These are phyloP conservation scores for Calonectria hawksworthii DNA, from an alignment of 2,329 filamentous ascomycete species.

Conservation along the genomic window DNA sequence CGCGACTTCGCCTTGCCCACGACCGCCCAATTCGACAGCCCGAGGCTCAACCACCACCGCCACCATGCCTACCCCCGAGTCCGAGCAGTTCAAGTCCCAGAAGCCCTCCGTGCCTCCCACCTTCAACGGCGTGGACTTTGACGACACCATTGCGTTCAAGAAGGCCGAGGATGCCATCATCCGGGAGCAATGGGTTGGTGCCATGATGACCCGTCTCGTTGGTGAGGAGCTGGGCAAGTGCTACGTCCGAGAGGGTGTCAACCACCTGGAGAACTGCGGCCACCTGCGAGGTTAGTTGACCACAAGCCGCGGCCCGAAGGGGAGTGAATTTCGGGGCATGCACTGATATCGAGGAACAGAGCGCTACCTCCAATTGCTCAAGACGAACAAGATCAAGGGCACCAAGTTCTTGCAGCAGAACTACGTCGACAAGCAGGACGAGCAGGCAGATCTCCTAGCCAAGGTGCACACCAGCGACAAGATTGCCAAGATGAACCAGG, in stretches of 20 bases:
- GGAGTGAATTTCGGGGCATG: conserved; percentile 14
- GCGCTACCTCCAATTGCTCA: conserved; percentile 83
- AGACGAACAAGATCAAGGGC: conserved; percentile 82
- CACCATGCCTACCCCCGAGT: conserved; percentile 86
- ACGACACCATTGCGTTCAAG: conserved; percentile 85
- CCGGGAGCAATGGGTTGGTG: conserved; percentile 89
- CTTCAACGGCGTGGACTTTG: conserved; percentile 89
- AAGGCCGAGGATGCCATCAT: conserved; percentile 86
- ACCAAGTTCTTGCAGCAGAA: conserved; percentile 86
- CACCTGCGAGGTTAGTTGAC: conserved; percentile 79
- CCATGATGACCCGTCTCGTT: conserved; percentile 89
- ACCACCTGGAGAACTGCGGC: conserved; percentile 91
- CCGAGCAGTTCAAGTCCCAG: conserved; percentile 83
- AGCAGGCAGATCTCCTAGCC: conserved; percentile 54
- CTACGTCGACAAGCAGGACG: conserved; percentile 71
- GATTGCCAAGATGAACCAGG: conserved; percentile 55
- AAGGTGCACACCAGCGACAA: conserved; percentile 57
- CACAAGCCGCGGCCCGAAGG: conserved; percentile 5
- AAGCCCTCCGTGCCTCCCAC: conserved; percentile 87
- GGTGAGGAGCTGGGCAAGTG: conserved; percentile 88
- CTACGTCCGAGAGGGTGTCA: conserved; percentile 87
- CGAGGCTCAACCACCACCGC: conserved; percentile 31
- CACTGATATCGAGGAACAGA: conserved; percentile 63
- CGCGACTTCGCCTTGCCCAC: conserved; percentile 31
- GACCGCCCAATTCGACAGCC: conserved; percentile 28